phyloP scores from a whole-genome alignment of 2,329 filamentous ascomycete species.

The Aspergillus pseudoglaucus region DNA sequence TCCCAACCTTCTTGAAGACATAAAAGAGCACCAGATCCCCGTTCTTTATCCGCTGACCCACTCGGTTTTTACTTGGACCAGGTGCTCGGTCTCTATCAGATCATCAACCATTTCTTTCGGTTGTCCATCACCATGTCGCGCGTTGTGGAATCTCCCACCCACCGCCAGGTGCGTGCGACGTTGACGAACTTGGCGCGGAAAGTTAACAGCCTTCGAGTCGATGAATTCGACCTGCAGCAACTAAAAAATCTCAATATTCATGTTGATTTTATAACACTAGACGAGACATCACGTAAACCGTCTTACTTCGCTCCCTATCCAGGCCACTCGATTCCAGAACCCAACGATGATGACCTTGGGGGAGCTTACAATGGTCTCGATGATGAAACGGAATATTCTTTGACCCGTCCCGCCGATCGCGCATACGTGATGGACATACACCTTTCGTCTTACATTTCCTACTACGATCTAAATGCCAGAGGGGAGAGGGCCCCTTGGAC shows the following conservation, averaged over 20 bases:
- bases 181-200: conserved; percentile 1
- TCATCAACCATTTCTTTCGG: not conserved
- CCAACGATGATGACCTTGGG: conserved; percentile 1
- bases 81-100: not conserved
- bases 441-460: conserved; percentile 3
- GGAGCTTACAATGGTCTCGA: conserved; percentile 1
- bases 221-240: conserved; percentile 4
- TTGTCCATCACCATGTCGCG: not conserved
- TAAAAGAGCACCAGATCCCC: not conserved
- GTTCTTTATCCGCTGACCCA: not conserved
- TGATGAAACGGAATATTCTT: conserved; percentile 1
- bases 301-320: conserved; percentile 5
- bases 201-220: conserved; percentile 1
- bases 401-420: conserved; percentile 2
- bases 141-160: conserved; percentile 1
- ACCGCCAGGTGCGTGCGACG: not conserved
- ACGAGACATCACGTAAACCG: not conserved
- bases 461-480: not conserved
- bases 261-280: conserved; percentile 1
- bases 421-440: conserved; percentile 3
- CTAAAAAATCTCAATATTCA: conserved; percentile 1
- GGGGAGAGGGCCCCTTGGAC: conserved; percentile 3
- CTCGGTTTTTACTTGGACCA: not conserved
- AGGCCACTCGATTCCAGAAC: conserved; percentile 1
- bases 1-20: not conserved